These are phyloP conservation scores for Pythium insidiosum DNA, from an alignment of 352 stramenopile genomes.

Conservation along the genomic window DNA sequence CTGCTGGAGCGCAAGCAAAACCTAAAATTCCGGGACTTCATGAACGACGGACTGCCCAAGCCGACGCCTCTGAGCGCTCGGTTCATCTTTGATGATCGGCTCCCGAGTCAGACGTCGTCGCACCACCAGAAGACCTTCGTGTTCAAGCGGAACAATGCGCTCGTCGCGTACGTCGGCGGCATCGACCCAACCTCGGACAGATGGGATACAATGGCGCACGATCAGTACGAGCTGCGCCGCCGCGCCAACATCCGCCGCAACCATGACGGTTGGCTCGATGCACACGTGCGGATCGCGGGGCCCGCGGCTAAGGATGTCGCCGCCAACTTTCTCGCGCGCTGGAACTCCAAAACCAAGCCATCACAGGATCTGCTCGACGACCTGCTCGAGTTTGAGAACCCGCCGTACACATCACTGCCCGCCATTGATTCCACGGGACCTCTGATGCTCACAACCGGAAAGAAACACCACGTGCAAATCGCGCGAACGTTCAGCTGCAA, in stretches of 20 bases:
- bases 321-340: conserved; percentile 40
- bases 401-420: too few species aligned
- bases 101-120: too few species aligned
- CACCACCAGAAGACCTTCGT: too few species aligned
- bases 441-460: too few species aligned
- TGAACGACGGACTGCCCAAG: conserved; percentile 41
- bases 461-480: too few species aligned
- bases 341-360: too few species aligned
- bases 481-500: too few species aligned
- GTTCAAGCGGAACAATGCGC: too few species aligned
- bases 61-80: conserved; percentile 8
- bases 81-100: conserved; percentile 49
- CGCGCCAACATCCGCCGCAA: conserved; percentile 15
- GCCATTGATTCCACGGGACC: too few species aligned
- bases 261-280: conserved; percentile 50
- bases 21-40: conserved; percentile 39
- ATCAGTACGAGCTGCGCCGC: conserved; percentile 28
- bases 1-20: conserved; percentile 45
- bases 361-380: conserved; percentile 20
- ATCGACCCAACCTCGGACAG: conserved; percentile 49
- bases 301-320: conserved; percentile 39
- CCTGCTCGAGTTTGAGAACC: conserved; percentile 40
- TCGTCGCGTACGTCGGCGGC: too few species aligned
- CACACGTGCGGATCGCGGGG: conserved; percentile 28
- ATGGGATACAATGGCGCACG: conserved; percentile 58